Conservation (phyloP, 2,329 filamentous ascomycete species). For the Trichophyton rubrum region DNA sequence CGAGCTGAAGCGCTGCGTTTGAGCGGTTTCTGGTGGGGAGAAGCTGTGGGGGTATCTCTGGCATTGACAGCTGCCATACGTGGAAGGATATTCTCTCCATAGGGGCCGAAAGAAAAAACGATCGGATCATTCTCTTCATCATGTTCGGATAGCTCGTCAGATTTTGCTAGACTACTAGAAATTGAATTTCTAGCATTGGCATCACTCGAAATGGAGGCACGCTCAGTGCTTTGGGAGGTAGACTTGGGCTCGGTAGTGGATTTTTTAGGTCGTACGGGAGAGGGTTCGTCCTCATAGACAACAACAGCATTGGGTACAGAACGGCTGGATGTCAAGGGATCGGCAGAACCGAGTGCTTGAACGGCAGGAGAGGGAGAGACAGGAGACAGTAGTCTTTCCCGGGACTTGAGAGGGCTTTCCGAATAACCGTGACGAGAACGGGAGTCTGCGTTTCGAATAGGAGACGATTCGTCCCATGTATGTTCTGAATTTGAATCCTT, state of each 20-base stretch:
- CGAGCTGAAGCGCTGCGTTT: constrained; percentile 14
- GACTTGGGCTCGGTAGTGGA: constrained; percentile 16
- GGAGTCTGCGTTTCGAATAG: constrained; percentile 33
- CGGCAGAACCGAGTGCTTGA: constrained; percentile 33
- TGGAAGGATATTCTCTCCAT: constrained; percentile 71
- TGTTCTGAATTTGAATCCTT: constrained; percentile 46
- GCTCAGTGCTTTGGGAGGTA: constrained; percentile 24
- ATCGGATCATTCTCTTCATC: constrained; percentile 93
- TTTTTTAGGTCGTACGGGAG: constrained; percentile 38
- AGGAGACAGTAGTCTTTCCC: constrained; percentile 56
- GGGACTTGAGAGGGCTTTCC: constrained; percentile 43
- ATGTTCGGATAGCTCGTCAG: constrained; percentile 60
- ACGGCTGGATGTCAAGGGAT: constrained; percentile 34
- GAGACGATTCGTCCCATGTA: constrained; percentile 52
- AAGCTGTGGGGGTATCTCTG: constrained; percentile 48
- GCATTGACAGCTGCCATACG: constrained; percentile 68
- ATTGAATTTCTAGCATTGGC: constrained; percentile 23
- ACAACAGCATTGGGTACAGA: constrained; percentile 33
- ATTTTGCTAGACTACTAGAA: constrained; percentile 25
- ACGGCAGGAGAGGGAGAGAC: constrained; percentile 56
- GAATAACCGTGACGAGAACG: constrained; percentile 17
- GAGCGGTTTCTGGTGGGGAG: constrained; percentile 18
- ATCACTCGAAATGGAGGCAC: constrained; percentile 22
- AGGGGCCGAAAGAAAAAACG: constrained; percentile 82
- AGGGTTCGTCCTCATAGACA: constrained; percentile 61